Conservation (phyloP, 192 early-diverging fungal genomes). For the Coemansia sp. region DNA sequence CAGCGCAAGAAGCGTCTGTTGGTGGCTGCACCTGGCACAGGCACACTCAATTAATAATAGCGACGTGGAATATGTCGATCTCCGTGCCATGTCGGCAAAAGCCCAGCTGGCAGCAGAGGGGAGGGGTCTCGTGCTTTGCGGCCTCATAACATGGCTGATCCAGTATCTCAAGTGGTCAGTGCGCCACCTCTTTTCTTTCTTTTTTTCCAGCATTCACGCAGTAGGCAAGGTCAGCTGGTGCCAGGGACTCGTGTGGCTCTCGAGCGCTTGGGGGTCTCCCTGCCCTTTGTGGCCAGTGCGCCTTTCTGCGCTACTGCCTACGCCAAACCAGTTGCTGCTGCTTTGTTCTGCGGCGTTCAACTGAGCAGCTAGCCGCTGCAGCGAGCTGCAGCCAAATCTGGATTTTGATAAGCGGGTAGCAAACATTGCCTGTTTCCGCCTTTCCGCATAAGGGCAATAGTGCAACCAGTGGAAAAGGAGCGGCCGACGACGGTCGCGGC, state of each 20-base stretch:
- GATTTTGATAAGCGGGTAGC: neutral
- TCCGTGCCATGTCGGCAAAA: neutral
- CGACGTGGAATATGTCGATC: constrained; percentile 3
- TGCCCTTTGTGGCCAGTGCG: neutral
- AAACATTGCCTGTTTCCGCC: neutral
- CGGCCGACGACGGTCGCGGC: neutral
- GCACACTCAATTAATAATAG: neutral
- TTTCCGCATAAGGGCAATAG: neutral
- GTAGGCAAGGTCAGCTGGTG: neutral
- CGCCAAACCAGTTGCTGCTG: neutral
- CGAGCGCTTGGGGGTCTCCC: neutral
- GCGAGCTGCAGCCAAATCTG: neutral
- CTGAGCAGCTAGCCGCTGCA: neutral
- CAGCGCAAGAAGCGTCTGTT: constrained; percentile 4
- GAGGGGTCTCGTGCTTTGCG: neutral
- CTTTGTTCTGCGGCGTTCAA: neutral
- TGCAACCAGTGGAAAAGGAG: neutral
- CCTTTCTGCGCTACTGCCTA: neutral
- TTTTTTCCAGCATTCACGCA: neutral
- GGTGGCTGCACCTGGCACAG: neutral
- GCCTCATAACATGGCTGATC: neutral
- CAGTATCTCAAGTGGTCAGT: neutral
- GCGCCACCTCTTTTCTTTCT: neutral
- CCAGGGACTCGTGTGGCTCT: neutral
- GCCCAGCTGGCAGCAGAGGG: neutral